Evolutionary conservation across 2,329 filamentous ascomycete species (phyloP), one percentile per base, ranked within the genome.

Genomic region (Zelopaecilomyces penicillatus): DNA sequence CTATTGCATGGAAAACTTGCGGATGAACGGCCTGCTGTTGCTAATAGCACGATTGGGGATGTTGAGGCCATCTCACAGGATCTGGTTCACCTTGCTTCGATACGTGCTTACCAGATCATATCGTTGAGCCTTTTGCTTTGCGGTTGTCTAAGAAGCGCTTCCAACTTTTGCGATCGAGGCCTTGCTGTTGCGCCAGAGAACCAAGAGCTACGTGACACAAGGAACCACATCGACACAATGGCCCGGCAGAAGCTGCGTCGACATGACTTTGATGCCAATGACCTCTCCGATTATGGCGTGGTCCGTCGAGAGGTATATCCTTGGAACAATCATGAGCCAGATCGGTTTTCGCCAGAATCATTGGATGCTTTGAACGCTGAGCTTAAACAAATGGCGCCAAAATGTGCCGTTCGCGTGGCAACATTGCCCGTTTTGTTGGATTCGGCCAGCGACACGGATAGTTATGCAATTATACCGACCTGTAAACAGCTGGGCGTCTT

Each of bases 401-500:
- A 88, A 57, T 86, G 91, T 49, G 85, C 87, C 51, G 85, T 95
- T 30, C 77, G 80, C 46, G 82, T 84, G 3, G 81, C 88, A 0
- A 76, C 83, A 30, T 68, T 98, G 4, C 93, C 91, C 1, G 70
- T 86, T 1, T 67, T 97, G 27, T 69, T 82, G 8, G 71, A 75
- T 39, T 68, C 69, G 27, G 75, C 74, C 4, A 75, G 75, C 45
- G 65, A 66, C 29, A 73, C 68, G 1, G 70, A 74, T 47, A 58
- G 57, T 28, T 71, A 70, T 52, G 68, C 72, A n/a, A 67, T 68
- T 35, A 74, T 73, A 11, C 68, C 72, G 6, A 83, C 77, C 5
- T 82, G 81, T 53, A 76, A 78, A 48, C 93, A 98, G 63, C 76
- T 98, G 1, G 93, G 93, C 4, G 75, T 98, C 4, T 97, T 97